Conservation (phyloP, 768 basidiomycete genomes). For the Exsudoporus frostii region DNA sequence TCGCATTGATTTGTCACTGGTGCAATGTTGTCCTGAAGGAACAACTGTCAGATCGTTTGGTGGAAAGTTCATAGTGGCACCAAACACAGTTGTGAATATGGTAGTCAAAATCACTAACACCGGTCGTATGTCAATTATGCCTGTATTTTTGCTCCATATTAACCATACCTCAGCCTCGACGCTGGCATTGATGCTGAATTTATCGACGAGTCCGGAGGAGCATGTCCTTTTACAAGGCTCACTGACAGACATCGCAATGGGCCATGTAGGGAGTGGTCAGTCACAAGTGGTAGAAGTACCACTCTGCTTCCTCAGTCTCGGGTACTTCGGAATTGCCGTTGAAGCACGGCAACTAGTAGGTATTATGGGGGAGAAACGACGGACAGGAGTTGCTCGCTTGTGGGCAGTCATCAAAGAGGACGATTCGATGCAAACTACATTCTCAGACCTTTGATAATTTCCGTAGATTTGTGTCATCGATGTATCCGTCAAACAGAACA, state of each 20-base stretch:
- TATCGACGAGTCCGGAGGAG: slow-evolving; percentile 56
- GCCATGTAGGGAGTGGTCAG: slow-evolving; percentile 55
- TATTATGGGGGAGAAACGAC: slow-evolving; percentile 6
- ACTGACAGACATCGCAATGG: slow-evolving; percentile 57
- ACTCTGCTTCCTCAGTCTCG: slow-evolving; percentile 71
- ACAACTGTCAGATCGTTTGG: slow-evolving; percentile 13
- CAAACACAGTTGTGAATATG: slow-evolving; percentile 65
- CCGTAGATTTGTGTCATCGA: neutral
- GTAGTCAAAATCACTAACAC: slow-evolving; percentile 57
- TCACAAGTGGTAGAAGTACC: slow-evolving; percentile 50
- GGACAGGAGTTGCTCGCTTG: slow-evolving; percentile 23
- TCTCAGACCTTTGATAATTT: neutral
- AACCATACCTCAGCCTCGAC: slow-evolving; percentile 43
- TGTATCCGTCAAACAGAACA: neutral
- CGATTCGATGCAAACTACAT: neutral
- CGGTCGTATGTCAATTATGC: slow-evolving; percentile 49
- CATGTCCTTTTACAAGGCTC: slow-evolving; percentile 71
- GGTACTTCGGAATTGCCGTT: slow-evolving; percentile 51
- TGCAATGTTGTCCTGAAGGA: slow-evolving; percentile 27
- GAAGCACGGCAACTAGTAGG: slow-evolving; percentile 35
- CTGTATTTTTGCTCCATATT: neutral
- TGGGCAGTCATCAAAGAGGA: slow-evolving; percentile 14
- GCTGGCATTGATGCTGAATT: slow-evolving; percentile 50
- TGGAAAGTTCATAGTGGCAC: slow-evolving; percentile 47
- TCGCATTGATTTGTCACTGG: slow-evolving; percentile 54